Evolutionary conservation across 225 moss, liverwort and hornwort genomes (phyloP), one percentile per base, ranked within the genome.

Genomic region (Climacium dendroides): DNA sequence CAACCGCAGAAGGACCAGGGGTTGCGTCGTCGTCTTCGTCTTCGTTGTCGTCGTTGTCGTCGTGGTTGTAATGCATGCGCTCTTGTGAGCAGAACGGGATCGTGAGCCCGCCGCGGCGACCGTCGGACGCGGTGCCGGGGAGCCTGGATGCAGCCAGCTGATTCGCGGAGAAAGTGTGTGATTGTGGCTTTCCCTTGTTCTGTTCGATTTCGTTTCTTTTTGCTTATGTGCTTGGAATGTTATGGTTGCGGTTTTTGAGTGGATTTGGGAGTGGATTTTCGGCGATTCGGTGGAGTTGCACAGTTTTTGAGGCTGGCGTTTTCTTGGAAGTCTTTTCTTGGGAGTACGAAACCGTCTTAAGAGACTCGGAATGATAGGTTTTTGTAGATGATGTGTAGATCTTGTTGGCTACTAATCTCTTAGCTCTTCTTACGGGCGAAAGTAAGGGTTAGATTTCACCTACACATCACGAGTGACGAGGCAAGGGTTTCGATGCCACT

Each of bases 121-220:
- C 61, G 85, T 86, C 88, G 73, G 86, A 86, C 83, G 86, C 67
- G 70, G 80, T 71, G 76, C 63, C 72, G 82, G 78, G 81, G 85
- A 87, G 89, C 86, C 84, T 90, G 92, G 92, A 92, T 92, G 92
- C 92, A 87, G 92, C 92, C 87, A 92, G 92, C 92, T 90, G 92
- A 90, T 90, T 90, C 88, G 81, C 84, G 81, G 78, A 90, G 77
- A 81, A 90, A 88, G 92, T 92, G 83, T 52, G 92, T 92, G 90
- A 90, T 92, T 92, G 86, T 81, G 81, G 64, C 45, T 74, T 41
- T 39, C 83, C 66, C 66, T 82, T 20, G 55, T 62, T 77, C 45
- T 54, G 86, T 72, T 80, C 8, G 84, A 77, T 57, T 81, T 77
- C 61, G 82, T 63, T 58, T 82, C 28, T 64, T 45, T 41, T 58